These are phyloP conservation scores for Bryoerythrophyllum caledonicum DNA, from an alignment of 225 moss, liverwort and hornwort genomes.

Conservation along the genomic window DNA sequence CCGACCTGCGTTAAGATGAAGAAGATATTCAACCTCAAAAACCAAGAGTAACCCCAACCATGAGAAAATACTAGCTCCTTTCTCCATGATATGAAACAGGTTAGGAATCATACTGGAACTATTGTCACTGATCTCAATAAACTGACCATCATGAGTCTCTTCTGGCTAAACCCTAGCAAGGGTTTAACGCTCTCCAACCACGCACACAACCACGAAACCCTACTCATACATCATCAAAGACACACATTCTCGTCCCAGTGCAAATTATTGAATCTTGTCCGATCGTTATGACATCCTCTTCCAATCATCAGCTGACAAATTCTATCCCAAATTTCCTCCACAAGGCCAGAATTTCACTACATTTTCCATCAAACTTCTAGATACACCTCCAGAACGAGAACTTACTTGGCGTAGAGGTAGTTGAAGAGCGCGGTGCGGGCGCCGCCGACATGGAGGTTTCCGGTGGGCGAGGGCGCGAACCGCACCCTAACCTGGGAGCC, in stretches of 20 bases:
- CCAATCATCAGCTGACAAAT: too few species aligned
- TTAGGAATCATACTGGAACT: neutral
- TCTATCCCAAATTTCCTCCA: too few species aligned
- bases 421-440: constrained; percentile 98
- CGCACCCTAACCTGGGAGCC: constrained; percentile 71
- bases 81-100: neutral
- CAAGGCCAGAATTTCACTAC: too few species aligned
- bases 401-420: constrained; percentile 86
- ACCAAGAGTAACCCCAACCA: neutral
- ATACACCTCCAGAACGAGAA: too few species aligned
- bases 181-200: constrained; percentile 31
- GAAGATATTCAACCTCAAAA: too few species aligned
- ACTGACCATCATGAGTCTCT: neutral
- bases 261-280: neutral
- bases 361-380: too few species aligned
- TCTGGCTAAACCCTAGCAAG: constrained; percentile 28
- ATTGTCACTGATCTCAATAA: neutral
- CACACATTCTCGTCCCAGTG: neutral
- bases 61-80: neutral
- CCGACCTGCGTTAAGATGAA: constrained; percentile 49
- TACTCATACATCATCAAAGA: neutral
- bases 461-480: constrained; percentile 95
- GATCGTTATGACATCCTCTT: neutral
- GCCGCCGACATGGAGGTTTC: constrained; percentile 95
- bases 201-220: constrained; percentile 7